A percentile compares a stretch with the other conserved stretches of the same genome.
phyloP scores from a whole-genome alignment of 2,329 filamentous ascomycete species.

The Fusarium secorum region DNA sequence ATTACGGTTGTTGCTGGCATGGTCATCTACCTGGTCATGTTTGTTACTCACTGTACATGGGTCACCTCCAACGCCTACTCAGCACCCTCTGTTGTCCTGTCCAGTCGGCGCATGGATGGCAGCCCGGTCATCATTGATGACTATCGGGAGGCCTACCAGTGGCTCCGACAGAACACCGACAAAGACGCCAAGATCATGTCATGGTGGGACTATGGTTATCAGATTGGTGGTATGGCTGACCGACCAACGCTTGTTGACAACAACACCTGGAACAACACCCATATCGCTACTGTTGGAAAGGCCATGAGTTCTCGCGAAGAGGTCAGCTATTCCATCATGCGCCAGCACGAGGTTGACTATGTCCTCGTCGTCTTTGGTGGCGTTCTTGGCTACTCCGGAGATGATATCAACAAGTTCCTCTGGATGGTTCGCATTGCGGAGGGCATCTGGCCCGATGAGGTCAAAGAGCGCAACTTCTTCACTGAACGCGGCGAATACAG shows the following conservation, averaged over 20 bases:
- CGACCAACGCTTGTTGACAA: constrained; percentile 97
- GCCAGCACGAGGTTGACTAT: constrained; percentile 98
- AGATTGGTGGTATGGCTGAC: constrained; percentile 99
- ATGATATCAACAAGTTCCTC: constrained; percentile 99
- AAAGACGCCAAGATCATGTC: constrained; percentile 98
- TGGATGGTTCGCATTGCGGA: constrained; percentile 99
- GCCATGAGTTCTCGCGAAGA: constrained; percentile 98
- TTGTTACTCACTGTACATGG: constrained; percentile 98
- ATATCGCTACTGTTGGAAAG: constrained; percentile 98
- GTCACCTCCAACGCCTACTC: constrained; percentile 99
- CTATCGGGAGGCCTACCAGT: constrained; percentile 99
- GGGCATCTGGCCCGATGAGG: constrained; percentile 99
- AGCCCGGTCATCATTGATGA: constrained; percentile 99
- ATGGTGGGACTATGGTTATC: constrained; percentile 99
- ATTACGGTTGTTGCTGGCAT: constrained; percentile 75
- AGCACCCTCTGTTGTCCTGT: constrained; percentile 94
- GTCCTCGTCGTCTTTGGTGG: constrained; percentile 97
- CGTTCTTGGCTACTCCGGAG: constrained; percentile 94
- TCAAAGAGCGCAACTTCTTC: constrained; percentile 97
- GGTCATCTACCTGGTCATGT: constrained; percentile 84
- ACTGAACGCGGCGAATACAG: constrained; percentile 92
- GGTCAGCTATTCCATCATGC: constrained; percentile 98
- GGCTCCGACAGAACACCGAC: constrained; percentile 96
- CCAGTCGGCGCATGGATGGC: constrained; percentile 90
- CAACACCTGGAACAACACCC: constrained; percentile 99